These are phyloP conservation scores for Venturia nashicola DNA, from an alignment of 2,329 filamentous ascomycete genomes.

Conservation along the genomic window DNA sequence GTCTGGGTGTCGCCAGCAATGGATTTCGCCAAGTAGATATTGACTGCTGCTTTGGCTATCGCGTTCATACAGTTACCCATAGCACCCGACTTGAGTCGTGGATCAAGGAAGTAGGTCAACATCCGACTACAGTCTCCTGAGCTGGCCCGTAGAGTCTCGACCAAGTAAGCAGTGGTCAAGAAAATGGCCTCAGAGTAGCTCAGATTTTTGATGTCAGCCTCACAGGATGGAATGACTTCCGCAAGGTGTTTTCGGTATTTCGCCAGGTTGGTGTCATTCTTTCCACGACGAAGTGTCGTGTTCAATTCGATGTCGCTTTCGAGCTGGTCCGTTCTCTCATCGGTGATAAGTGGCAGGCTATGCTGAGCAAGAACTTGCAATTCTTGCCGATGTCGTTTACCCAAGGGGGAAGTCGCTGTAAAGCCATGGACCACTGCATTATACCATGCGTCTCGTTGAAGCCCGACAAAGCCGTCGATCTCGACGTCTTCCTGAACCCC, in stretches of 20 bases:
- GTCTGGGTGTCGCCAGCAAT: constrained; percentile 56
- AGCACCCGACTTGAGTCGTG: constrained; percentile 54
- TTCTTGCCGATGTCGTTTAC: constrained; percentile 61
- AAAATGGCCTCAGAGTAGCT: constrained; percentile 90
- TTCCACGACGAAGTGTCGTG: constrained; percentile 77
- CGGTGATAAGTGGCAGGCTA: constrained; percentile 75
- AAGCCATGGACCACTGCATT: constrained; percentile 95
- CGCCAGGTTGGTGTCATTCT: constrained; percentile 63
- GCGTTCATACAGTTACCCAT: constrained; percentile 52
- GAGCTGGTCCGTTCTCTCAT: constrained; percentile 76
- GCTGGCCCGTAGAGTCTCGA: constrained; percentile 78
- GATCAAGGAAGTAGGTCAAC: constrained; percentile 88
- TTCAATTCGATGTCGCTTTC: constrained; percentile 97
- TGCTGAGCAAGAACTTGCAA: constrained; percentile 75
- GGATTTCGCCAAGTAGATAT: constrained; percentile 67
- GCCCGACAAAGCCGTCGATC: constrained; percentile 42
- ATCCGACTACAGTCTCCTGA: constrained; percentile 84
- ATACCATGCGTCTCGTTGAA: constrained; percentile 92
- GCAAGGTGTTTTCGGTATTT: constrained; percentile 71
- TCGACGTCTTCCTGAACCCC: constrained; percentile 45
- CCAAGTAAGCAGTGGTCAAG: constrained; percentile 75
- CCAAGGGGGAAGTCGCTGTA: constrained; percentile 58
- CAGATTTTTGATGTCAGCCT: constrained; percentile 66
- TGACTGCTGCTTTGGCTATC: constrained; percentile 57
- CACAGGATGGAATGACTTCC: constrained; percentile 61